Percentiles rank a stretch among this genome's conserved stretches.
phyloP scores from a whole-genome alignment of 2,329 filamentous ascomycete genomes.

The Microcyclosporella mali region DNA sequence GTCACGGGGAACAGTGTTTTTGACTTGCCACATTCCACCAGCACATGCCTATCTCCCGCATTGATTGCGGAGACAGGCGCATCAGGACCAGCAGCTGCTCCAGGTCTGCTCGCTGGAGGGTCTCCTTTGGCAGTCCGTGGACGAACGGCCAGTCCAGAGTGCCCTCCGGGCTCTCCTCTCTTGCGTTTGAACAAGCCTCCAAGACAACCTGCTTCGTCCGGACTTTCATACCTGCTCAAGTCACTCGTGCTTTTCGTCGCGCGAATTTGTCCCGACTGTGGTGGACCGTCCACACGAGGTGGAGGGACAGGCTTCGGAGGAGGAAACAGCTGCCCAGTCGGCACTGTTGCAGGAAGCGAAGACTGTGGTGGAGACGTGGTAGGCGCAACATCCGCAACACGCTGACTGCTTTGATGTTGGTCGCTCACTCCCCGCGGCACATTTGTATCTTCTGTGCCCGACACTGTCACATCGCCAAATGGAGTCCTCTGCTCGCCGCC shows the following conservation, averaged over 20 bases:
- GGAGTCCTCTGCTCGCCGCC: slow-evolving; percentile 11
- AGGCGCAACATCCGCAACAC: slow-evolving; percentile 1
- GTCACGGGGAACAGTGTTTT: slow-evolving; percentile 66
- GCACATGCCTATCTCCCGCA: slow-evolving; percentile 68
- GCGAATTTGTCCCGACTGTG: slow-evolving; percentile 27
- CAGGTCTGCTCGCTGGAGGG: slow-evolving; percentile 35
- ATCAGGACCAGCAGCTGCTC: slow-evolving; percentile 55
- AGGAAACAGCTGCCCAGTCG: slow-evolving; percentile 28
- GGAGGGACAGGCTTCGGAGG: slow-evolving; percentile 20
- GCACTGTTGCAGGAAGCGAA: slow-evolving; percentile 8
- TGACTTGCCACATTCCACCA: slow-evolving; percentile 64
- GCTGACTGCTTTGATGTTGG: slow-evolving; percentile 6
- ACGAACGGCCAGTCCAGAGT: slow-evolving; percentile 14
- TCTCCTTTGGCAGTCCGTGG: slow-evolving; percentile 18
- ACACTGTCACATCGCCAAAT: slow-evolving; percentile 4
- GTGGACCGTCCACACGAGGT: slow-evolving; percentile 21
- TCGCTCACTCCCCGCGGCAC: background rate
- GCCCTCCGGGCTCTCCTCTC: slow-evolving; percentile 18
- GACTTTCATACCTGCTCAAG: slow-evolving; percentile 19
- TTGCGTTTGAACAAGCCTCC: slow-evolving; percentile 32
- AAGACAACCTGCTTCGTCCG: slow-evolving; percentile 25
- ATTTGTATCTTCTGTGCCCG: background rate
- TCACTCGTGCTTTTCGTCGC: slow-evolving; percentile 27
- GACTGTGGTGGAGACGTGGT: slow-evolving; percentile 1
- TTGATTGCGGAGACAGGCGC: slow-evolving; percentile 77